phyloP scores from a whole-genome alignment of 2,329 filamentous ascomycete species.

The Fusarium clavum region DNA sequence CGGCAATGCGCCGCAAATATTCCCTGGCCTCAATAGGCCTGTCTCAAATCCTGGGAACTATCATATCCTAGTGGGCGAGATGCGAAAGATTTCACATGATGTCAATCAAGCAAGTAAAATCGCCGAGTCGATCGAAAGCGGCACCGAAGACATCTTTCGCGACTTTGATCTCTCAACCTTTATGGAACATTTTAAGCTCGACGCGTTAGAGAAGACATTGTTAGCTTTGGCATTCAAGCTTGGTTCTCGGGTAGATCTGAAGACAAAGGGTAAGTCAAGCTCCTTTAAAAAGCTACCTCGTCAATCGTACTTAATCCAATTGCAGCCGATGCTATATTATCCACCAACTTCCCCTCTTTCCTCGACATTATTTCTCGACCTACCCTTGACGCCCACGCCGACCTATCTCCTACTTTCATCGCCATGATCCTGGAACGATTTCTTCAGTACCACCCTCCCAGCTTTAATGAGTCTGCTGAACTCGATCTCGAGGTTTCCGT shows the following conservation, averaged over 20 bases:
- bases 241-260: constrained; percentile 82
- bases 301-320: constrained; percentile 56
- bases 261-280: constrained; percentile 80
- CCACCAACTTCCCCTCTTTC: constrained; percentile 81
- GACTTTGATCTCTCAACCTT: constrained; percentile 97
- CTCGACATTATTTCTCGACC: constrained; percentile 78
- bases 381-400: constrained; percentile 71
- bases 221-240: constrained; percentile 90
- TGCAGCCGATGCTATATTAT: constrained; percentile 88
- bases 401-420: constrained; percentile 76
- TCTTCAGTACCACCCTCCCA: constrained; percentile 86
- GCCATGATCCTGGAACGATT: constrained; percentile 86
- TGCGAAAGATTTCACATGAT: constrained; percentile 86
- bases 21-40: constrained; percentile 79
- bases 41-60: constrained; percentile 85
- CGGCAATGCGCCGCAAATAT: constrained; percentile 92
- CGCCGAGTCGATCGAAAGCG: constrained; percentile 90
- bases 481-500: constrained; percentile 76
- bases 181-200: constrained; percentile 94
- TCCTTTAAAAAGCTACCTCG: background rate
- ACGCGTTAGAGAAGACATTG: constrained; percentile 87
- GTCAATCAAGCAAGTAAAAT: constrained; percentile 88
- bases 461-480: constrained; percentile 81
- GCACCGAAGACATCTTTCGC: constrained; percentile 91
- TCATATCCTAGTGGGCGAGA: constrained; percentile 82